phyloP scores from a whole-genome alignment of 1,139 yeast species.

The Wickerhamomyces sp. region DNA sequence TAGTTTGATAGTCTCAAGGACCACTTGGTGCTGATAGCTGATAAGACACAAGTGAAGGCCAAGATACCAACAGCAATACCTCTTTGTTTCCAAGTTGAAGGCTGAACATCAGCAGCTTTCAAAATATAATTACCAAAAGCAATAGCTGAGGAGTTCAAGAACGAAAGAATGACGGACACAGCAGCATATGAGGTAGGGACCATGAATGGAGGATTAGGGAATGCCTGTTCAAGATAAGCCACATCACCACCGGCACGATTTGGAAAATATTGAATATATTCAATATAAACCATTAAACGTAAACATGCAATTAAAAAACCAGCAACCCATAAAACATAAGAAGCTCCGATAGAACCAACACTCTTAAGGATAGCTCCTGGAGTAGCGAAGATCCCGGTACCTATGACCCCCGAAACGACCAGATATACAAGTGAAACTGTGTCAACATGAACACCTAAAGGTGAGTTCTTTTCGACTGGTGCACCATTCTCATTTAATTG shows the following conservation, averaged over 20 bases:
- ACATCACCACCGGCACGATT: constrained; percentile 41
- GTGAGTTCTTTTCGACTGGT: constrained; percentile 36
- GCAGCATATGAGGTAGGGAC: constrained; percentile 42
- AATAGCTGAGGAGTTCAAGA: constrained; percentile 37
- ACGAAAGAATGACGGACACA: constrained; percentile 35
- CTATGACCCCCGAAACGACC: constrained; percentile 39
- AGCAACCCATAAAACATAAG: constrained; percentile 39
- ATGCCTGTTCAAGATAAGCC: constrained; percentile 41
- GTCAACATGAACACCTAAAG: constrained; percentile 36
- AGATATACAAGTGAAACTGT: constrained; percentile 32
- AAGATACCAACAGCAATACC: constrained; percentile 40
- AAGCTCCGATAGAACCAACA: constrained; percentile 39
- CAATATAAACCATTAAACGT: constrained; percentile 35
- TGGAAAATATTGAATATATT: constrained; percentile 36
- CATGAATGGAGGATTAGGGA: constrained; percentile 36
- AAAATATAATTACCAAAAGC: constrained; percentile 39
- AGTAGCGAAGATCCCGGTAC: constrained; percentile 44
- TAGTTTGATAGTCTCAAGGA: constrained; percentile 34
- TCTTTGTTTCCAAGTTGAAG: constrained; percentile 38
- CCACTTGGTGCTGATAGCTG: constrained; percentile 31
- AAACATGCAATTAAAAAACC: constrained; percentile 37
- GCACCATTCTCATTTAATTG: constrained; percentile 30
- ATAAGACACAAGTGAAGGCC: constrained; percentile 28
- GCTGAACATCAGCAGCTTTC: constrained; percentile 33
- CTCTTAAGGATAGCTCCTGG: constrained; percentile 35